A percentile compares a stretch with the other conserved stretches of the same genome.
These are phyloP conservation scores for Podospora tetraspora DNA, from an alignment of 495 filamentous ascomycete genomes.

Conservation along the genomic window DNA sequence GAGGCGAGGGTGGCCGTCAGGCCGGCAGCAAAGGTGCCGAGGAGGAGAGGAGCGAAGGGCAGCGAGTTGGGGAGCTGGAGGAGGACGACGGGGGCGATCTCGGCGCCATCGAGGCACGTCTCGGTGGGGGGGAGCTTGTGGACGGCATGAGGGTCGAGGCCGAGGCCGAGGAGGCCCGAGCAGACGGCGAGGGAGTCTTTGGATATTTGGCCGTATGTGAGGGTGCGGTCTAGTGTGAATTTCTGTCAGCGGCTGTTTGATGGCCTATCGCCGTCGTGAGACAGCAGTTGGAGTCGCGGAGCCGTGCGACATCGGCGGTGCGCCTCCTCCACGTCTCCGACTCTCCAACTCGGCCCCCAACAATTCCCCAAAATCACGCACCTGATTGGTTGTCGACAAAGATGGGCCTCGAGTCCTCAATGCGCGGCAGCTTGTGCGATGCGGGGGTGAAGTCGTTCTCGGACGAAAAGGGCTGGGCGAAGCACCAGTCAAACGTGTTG, in stretches of 20 bases:
- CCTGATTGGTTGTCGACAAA: conserved; percentile 30
- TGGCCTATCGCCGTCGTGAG: not conserved
- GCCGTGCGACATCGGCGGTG: not conserved
- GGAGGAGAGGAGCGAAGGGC: conserved; percentile 25
- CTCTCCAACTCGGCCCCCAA: not conserved
- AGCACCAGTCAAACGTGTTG: conserved; percentile 25
- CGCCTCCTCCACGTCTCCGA: no score
- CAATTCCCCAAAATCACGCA: conserved; percentile 5
- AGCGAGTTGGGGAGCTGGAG: conserved; percentile 33
- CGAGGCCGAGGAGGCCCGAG: conserved; percentile 20
- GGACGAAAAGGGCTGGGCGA: conserved; percentile 28
- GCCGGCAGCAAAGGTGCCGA: conserved; percentile 28
- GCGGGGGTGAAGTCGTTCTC: conserved; percentile 21
- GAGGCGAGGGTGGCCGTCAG: conserved; percentile 32
- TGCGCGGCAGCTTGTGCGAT: conserved; percentile 18
- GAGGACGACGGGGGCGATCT: conserved; percentile 32
- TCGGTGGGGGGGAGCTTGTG: conserved; percentile 29
- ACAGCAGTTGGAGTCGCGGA: not conserved
- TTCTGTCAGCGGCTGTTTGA: not conserved
- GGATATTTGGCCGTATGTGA: conserved; percentile 25
- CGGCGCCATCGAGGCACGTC: conserved; percentile 25
- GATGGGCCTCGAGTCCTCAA: conserved; percentile 22
- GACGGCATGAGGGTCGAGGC: conserved; percentile 21
- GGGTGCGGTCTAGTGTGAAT: conserved; percentile 18
- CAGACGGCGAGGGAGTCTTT: conserved; percentile 24